Conservation (phyloP, 257 asterid genomes). For the Nicotiana attenuata region DNA sequence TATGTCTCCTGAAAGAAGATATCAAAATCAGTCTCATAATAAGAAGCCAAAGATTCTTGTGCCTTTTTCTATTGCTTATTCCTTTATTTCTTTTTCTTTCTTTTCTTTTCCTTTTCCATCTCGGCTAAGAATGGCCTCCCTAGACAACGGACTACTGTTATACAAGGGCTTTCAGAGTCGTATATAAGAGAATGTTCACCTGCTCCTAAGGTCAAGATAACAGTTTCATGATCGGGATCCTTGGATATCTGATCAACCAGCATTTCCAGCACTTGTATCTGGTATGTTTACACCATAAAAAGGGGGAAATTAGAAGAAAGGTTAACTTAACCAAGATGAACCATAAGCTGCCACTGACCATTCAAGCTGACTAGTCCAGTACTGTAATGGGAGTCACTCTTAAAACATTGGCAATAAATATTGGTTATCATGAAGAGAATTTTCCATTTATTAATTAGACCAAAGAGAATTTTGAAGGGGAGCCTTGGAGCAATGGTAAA, state of each 20-base stretch:
- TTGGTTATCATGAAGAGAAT: background rate
- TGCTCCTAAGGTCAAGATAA: constrained; percentile 35
- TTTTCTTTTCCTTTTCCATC: background rate
- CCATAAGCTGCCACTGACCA: background rate
- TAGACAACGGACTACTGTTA: background rate
- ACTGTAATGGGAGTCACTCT: background rate
- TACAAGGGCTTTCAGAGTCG: background rate
- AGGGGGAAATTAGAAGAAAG: background rate
- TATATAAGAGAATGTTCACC: constrained; percentile 13
- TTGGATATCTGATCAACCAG: constrained; percentile 19
- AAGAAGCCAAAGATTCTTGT: background rate
- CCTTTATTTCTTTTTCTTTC: background rate
- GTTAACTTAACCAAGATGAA: background rate
- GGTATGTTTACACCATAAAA: background rate
- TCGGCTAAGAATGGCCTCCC: background rate
- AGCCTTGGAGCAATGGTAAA: too few species aligned
- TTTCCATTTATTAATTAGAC: background rate
- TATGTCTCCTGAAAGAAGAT: constrained; percentile 25
- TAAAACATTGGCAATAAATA: background rate
- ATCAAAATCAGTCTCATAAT: background rate
- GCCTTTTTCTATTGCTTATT: background rate
- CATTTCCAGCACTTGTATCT: constrained; percentile 27
- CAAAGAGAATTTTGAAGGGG: background rate
- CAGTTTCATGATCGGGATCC: constrained; percentile 19
- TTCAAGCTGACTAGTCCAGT: background rate